Evolutionary conservation across 2,329 filamentous ascomycete genomes (phyloP), one percentile per base, ranked within the genome.

Genomic region (Fusarium palustre): DNA sequence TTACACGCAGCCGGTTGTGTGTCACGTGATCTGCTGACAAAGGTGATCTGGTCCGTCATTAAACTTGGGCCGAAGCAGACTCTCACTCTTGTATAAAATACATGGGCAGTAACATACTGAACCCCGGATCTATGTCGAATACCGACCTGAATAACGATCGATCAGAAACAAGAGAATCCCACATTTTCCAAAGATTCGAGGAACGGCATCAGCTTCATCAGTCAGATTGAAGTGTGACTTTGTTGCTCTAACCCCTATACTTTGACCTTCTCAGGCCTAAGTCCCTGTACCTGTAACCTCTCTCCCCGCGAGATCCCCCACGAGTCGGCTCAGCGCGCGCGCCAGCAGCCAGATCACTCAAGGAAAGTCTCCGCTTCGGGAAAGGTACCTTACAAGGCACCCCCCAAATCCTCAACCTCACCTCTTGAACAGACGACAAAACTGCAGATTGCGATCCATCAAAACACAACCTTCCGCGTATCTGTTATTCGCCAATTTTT

Each of bases 381-480:
- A 79, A 77, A 78, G 77, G 76, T 76, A 65, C 62, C 62, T 64
- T 58, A 75, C 76, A 75, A 75, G 76, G 74, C 74, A 75, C 76
- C 75, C 77, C 80, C 80, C 78, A 79, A 82, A 82, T 79, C 79
- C 81, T 83, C 79, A 85, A 88, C 85, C 81, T 88, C 86, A 87
- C 80, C 81, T 82, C 82, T 84, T 78, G 80, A 81, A 81, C 80
- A 80, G 80, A 85, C 81, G 81, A 80, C 79, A 83, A 85, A 85
- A 82, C 78, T 75, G 76, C 78, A 77, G 69, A 78, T 79, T 80
- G 76, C 79, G 80, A 83, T 79, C 80, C 85, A 88, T 88, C 86
- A 80, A 80, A 77, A 75, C 81, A 79, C 75, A 78, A 75, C 78
- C 83, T 82, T 77, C 74, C 66, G 78, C 79, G 82, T 82, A 76